Conservation (phyloP, 78 protist species). For the Protostelium mycophagum region DNA sequence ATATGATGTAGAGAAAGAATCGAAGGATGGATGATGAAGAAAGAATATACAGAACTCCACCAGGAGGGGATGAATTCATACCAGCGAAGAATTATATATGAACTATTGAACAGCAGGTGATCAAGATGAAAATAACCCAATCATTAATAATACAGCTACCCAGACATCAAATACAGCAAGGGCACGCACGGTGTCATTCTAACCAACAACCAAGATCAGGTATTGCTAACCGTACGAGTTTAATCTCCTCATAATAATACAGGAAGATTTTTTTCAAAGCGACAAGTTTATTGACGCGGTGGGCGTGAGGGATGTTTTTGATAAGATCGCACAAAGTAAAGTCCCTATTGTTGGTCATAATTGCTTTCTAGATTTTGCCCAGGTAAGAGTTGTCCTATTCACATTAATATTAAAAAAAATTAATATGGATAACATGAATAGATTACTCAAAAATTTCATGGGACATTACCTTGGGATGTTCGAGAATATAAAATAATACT, state of each 20-base stretch:
- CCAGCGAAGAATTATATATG: not conserved
- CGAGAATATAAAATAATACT: not conserved
- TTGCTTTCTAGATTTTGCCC: not conserved
- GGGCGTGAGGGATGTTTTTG: not conserved
- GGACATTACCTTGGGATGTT: not conserved
- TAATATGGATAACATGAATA: too few species aligned
- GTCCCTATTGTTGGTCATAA: not conserved
- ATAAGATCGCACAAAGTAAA: not conserved
- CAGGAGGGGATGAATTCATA: not conserved
- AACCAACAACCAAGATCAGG: not conserved
- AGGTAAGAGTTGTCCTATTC: not conserved
- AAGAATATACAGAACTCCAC: not conserved
- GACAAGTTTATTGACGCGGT: too few species aligned
- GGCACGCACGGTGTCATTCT: not conserved
- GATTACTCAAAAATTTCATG: not conserved
- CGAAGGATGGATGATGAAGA: not conserved
- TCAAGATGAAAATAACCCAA: not conserved
- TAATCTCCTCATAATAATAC: not conserved
- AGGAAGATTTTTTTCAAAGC: not conserved
- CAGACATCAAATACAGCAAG: not conserved
- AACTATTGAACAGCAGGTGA: not conserved
- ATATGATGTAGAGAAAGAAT: too few species aligned
- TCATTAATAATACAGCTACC: not conserved
- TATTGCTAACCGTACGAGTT: not conserved
- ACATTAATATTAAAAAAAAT: too few species aligned